Evolutionary conservation across 1,139 yeast species (phyloP), one percentile per base, ranked within the genome.

Genomic region (Zygoascus hellenicus): DNA sequence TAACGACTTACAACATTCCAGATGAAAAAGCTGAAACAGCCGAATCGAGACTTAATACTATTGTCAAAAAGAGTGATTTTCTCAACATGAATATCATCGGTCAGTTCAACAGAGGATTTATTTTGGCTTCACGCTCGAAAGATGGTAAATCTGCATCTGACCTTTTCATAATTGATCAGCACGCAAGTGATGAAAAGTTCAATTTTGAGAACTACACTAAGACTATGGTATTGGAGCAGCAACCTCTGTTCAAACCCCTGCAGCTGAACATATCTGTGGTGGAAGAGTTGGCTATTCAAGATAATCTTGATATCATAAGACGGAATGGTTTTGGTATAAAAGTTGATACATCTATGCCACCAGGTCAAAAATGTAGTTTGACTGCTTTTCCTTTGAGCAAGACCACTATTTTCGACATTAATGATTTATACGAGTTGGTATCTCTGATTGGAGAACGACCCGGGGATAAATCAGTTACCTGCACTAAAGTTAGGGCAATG

Each of bases 171-270:
- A 76, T 92, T 43, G 99, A 92, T 63, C 99, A 92, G 65, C 99
- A 92, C 68, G 98, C 98, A 0, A 86, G 96, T 54, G 98, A 92
- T 66, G 99, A 92, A 61, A 92, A 89, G 59, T 87, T 60, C 66
- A 92, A 92, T 63, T 92, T 87, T 69, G 98, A 94, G 62, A 71
- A 70, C 46, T 67, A 88, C 15, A 80, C 77, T 51, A 61, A 65
- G 26, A 73, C 72, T 9, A 79, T 85, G 0, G 65, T 68, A 0
- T 78, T 87, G 54, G 75, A 78, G 43, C 72, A 75, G 38, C 98
- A 92, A 64, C 80, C 80, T 1, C 69, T 92, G 45, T 86, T 92
- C 7, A 67, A 70, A 0, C 95, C 96, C 0, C 72, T 77, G 32
- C 58, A 59, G 1, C 62, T 92, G 7, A 84, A 85, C 44, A 65